Evolutionary conservation across 139 green algal genomes (phyloP), one percentile per base, ranked within the genome.

Genomic region (Trebouxia sp.): DNA sequence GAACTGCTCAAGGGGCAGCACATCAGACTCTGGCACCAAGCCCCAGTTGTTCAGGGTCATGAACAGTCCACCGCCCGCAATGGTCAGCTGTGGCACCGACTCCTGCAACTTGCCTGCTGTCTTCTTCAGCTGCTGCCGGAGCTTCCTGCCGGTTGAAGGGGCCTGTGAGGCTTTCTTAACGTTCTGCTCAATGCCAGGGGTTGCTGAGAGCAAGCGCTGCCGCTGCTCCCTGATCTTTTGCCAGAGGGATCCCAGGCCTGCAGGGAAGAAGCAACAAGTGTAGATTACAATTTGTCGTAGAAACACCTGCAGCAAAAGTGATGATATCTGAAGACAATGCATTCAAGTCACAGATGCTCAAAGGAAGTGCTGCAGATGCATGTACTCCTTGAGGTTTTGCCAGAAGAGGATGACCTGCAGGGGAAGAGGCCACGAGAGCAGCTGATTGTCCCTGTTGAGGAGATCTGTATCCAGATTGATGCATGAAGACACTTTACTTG

Each of bases 11-110:
- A 90, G 32, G 17, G 75, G 83, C 39, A 82, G 78, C 2, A 90
- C 86, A 79, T 85, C 86, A 51, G 82, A 77, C 37, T 69, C 30
- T 3, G 86, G 86, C 0, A 88, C 51, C 28, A 90, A 32, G 38
- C 86, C 86, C 80, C 82, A 87, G 81, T 88, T 83, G 30, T 80
- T 85, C 41, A 90, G 75, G 1, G 83, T 85, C 37, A 85, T 80
- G 65, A 83, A 76, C 8, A 88, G 75, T 30, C 84, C 84, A 24
- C 84, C 80, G 38, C 84, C 84, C 0, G 81, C 58, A 41, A 81
- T 38, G 55, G 82, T 85, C 38, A 85, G 69, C n/a, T 75, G 69
- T 0, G 77, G 77, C 0, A 56, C 48, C 7, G 22, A 43, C 37
- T 48, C 69, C 69, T 77, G 69, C 69, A 77, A 28, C 43, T 77